These are phyloP conservation scores for Populus pruinosa DNA, from an alignment of 345 rosid genomes.

Conservation along the genomic window DNA sequence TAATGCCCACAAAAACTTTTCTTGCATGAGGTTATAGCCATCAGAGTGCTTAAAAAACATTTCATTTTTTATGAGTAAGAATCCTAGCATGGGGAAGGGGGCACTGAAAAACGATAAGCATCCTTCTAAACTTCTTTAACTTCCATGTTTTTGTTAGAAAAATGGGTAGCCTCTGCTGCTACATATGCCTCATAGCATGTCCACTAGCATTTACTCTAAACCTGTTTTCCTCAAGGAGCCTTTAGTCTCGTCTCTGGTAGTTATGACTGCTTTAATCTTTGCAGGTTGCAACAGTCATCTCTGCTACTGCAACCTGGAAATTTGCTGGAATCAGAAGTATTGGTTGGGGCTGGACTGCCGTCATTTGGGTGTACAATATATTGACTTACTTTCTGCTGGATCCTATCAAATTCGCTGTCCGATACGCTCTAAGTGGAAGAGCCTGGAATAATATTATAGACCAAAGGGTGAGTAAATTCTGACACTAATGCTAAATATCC, in stretches of 20 bases:
- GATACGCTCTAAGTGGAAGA: constrained; percentile 33
- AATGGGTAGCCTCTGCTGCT: no score
- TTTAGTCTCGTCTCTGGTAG: background rate
- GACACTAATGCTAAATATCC: background rate
- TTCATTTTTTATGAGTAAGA: no score
- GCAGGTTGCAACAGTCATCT: constrained; percentile 30
- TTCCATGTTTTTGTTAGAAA: no score
- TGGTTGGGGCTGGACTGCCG: constrained; percentile 40
- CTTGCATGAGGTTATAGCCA: no score
- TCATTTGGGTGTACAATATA: constrained; percentile 33
- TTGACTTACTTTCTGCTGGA: constrained; percentile 27
- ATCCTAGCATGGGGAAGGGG: no score
- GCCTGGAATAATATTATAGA: constrained; percentile 32
- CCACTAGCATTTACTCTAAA: no score
- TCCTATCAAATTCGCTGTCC: constrained; percentile 34
- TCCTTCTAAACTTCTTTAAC: no score
- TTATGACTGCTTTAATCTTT: background rate
- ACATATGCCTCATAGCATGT: no score
- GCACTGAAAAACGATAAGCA: no score
- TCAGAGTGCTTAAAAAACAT: no score
- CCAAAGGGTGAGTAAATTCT: constrained; percentile 28
- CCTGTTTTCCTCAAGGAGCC: background rate
- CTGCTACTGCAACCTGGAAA: constrained; percentile 27
- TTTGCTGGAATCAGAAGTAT: constrained; percentile 35
- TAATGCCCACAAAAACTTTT: no score